Evolutionary conservation across 257 asterid genomes (phyloP), one percentile per base, ranked within the genome.

Genomic region (Pogostemon cablin): DNA sequence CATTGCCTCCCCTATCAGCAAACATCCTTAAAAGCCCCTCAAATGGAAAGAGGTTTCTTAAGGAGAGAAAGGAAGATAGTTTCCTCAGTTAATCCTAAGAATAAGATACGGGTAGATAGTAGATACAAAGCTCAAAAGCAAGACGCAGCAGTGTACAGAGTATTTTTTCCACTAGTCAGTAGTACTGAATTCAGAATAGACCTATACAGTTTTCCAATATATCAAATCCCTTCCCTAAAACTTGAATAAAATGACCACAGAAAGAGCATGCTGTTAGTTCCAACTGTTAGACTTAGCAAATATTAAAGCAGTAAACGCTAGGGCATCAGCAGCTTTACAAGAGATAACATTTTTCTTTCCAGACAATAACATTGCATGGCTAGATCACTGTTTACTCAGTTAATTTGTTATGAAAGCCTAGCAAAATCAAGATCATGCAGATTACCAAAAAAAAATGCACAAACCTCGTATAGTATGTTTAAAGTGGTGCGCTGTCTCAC

Each of bases 401-500:
- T 42, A 42, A 35, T 39, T 54, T 12, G 41, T 55, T 41, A 62
- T n/a, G 15, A 8, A 7, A 52, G 71, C 15, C 3, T 6, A 49
- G 7, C 74, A 69, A 48, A 57, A 77, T 56, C 63, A 66, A 75
- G 58, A 78, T 49, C 63, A 56, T 48, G 10, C 48, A 43, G 25
- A 11, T 44, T 8, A 52, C 54, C 15, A 7, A 58, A 49, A 58
- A 49, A 50, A 65, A 65, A 59, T 73, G 59, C 41, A 49, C 75
- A 12, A 7, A 89, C 96, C 96, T 85, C 80, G 68, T 79, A 85
- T 65, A 84, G 81, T 79, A 79, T 82, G 71, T 86, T 77, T 55
- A 75, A 82, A 47, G 79, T 47, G 76, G 96, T 80, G 46, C 98
- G 87, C 32, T 84, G 87, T 86, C 74, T 82, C 60, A 89, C 86